These are phyloP conservation scores for Wickerhamomyces chaumierensis DNA, from an alignment of 805 yeast species.

Conservation along the genomic window DNA sequence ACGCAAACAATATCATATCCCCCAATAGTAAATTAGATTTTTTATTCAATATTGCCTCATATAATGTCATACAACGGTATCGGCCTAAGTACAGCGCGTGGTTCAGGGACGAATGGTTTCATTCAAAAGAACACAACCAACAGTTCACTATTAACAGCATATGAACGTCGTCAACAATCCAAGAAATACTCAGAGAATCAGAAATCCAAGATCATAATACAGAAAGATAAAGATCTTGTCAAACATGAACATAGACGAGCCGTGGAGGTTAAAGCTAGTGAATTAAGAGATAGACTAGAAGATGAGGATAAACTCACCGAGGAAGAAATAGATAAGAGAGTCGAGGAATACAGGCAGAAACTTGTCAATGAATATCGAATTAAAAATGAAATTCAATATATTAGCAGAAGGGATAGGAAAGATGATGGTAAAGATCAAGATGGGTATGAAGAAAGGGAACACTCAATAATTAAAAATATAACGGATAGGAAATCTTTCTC, in stretches of 20 bases:
- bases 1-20: no score
- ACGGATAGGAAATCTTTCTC: no score
- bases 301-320: constrained; percentile 30
- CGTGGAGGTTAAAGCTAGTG: constrained; percentile 30
- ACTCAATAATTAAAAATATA: no score
- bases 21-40: no score
- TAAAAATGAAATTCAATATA: constrained; percentile 3
- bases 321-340: constrained; percentile 22
- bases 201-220: background rate
- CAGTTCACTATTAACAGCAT: constrained; percentile 22
- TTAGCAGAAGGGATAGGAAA: constrained; percentile 1
- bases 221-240: constrained; percentile 10
- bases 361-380: constrained; percentile 10
- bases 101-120: constrained; percentile 54
- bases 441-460: background rate
- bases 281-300: constrained; percentile 39
- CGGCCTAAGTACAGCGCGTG: constrained; percentile 45
- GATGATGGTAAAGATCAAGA: background rate
- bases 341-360: constrained; percentile 18
- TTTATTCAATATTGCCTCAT: no score
- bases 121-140: constrained; percentile 34
- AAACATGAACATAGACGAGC: constrained; percentile 15
- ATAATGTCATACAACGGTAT: constrained; percentile 47
- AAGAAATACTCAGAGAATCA: constrained; percentile 1
- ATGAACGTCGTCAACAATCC: constrained; percentile 23